Conservation (phyloP, 352 stramenopile genomes). For the Globisporangium polare region DNA sequence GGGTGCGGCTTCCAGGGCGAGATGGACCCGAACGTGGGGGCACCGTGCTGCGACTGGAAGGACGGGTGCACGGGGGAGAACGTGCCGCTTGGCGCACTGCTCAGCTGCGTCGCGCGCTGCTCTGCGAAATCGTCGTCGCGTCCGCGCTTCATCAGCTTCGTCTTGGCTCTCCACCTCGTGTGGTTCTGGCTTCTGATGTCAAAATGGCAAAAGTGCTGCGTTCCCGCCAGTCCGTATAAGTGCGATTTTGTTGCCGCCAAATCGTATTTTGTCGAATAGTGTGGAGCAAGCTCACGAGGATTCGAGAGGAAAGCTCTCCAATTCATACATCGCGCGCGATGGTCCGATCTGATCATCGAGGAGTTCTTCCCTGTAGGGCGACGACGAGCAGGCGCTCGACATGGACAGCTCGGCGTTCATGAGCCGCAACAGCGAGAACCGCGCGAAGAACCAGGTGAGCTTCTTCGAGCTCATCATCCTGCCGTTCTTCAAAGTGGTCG, state of each 20-base stretch:
- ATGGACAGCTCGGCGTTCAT: slow-evolving; percentile 91
- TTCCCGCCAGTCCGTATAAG: background rate
- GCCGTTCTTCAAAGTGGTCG: slow-evolving; percentile 77
- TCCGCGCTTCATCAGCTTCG: slow-evolving; percentile 17
- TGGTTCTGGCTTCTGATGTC: background rate
- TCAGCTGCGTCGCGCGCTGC: slow-evolving; percentile 17
- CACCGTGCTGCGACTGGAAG: slow-evolving; percentile 13
- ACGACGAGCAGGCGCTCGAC: slow-evolving; percentile 87
- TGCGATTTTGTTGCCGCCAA: no score
- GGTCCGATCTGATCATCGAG: slow-evolving; percentile 90
- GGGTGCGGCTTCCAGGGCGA: slow-evolving; percentile 52
- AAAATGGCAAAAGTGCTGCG: background rate
- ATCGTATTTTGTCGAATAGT: no score
- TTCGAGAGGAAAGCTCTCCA: no score
- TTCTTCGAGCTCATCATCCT: slow-evolving; percentile 88
- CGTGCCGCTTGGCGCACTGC: slow-evolving; percentile 5
- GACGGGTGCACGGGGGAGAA: slow-evolving; percentile 13
- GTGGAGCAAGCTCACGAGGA: no score
- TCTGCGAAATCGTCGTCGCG: slow-evolving; percentile 15
- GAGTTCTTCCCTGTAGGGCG: slow-evolving; percentile 95
- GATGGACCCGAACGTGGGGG: slow-evolving; percentile 24
- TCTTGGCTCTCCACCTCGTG: background rate
- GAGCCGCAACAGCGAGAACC: slow-evolving; percentile 88
- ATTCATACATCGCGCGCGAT: no score
- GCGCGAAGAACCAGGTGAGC: slow-evolving; percentile 76